Conservation (phyloP, 208 protist genomes). For the Trypanosoma boissoni region DNA sequence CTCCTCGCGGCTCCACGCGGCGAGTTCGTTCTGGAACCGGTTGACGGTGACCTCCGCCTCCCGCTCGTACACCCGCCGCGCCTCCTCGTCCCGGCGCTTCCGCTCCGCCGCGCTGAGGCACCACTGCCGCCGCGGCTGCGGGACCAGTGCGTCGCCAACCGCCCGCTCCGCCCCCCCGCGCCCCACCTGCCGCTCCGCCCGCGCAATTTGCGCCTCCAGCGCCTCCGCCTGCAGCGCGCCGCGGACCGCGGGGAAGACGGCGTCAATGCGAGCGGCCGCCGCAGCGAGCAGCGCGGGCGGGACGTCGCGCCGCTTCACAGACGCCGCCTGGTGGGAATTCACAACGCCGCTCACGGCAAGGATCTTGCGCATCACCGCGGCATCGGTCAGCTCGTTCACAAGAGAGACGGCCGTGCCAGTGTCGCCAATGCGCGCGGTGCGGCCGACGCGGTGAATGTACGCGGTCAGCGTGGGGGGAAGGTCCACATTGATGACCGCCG, state of each 20-base stretch:
- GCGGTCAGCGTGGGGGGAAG: slow-evolving; percentile 95
- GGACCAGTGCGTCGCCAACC: slow-evolving; percentile 32
- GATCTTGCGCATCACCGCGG: slow-evolving; percentile 89
- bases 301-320: slow-evolving; percentile 78
- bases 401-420: slow-evolving; percentile 94
- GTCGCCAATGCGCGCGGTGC: slow-evolving; percentile 95
- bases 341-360: slow-evolving; percentile 74
- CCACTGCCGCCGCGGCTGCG: slow-evolving; percentile 63
- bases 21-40: slow-evolving; percentile 80
- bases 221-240: slow-evolving; percentile 64
- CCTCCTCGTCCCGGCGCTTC: slow-evolving; percentile 61
- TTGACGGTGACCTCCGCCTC: slow-evolving; percentile 85
- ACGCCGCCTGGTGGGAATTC: slow-evolving; percentile 69
- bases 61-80: slow-evolving; percentile 70
- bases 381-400: slow-evolving; percentile 82
- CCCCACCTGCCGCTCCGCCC: slow-evolving; percentile 77
- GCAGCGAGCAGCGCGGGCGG: slow-evolving; percentile 44
- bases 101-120: slow-evolving; percentile 71
- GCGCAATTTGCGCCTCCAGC: slow-evolving; percentile 63
- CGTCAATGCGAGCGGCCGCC: slow-evolving; percentile 37
- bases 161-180: slow-evolving; percentile 22
- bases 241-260: slow-evolving; percentile 52
- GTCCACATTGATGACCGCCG: slow-evolving; percentile 98
- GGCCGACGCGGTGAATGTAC: slow-evolving; percentile 98
- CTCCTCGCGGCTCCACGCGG: slow-evolving; percentile 67